phyloP scores from a whole-genome alignment of 768 basidiomycete species.

The Trametes sanguinea region DNA sequence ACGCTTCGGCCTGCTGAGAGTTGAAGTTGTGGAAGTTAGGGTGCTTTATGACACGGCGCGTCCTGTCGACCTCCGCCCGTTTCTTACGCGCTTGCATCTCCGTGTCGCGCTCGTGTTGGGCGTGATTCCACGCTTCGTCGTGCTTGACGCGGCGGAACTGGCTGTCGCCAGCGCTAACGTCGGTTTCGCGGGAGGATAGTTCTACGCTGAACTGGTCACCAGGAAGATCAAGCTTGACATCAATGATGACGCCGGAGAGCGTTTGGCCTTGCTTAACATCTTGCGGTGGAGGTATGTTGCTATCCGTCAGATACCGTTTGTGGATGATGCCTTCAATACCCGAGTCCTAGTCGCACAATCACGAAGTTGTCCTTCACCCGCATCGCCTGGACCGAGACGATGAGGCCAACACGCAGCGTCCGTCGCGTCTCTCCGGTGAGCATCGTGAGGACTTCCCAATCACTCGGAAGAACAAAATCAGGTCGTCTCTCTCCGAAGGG shows the following conservation, averaged over 20 bases:
- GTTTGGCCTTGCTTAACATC: constrained; percentile 78
- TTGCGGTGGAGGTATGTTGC: constrained; percentile 34
- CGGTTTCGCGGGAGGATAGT: constrained; percentile 67
- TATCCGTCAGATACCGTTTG: constrained; percentile 51
- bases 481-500: constrained; percentile 80
- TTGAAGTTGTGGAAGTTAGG: constrained; percentile 98
- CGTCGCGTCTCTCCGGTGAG: constrained; percentile 86
- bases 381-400: constrained; percentile 73
- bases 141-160: constrained; percentile 58
- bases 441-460: constrained; percentile 91
- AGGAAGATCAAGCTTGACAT: constrained; percentile 62
- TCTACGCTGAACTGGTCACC: constrained; percentile 68
- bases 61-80: constrained; percentile 75
- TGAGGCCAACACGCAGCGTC: constrained; percentile 76
- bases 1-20: constrained; percentile 83
- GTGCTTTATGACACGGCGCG: constrained; percentile 90
- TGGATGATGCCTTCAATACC: constrained; percentile 85
- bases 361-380: constrained; percentile 56
- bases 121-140: constrained; percentile 67
- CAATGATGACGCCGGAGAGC: constrained; percentile 75
- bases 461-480: constrained; percentile 60
- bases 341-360: constrained; percentile 82
- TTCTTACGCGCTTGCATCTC: constrained; percentile 82
- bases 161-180: constrained; percentile 63
- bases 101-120: constrained; percentile 63